Base-by-base conservation (phyloP, 1,139 yeast species). In the Zygotorulaspora mrakii region DNA sequence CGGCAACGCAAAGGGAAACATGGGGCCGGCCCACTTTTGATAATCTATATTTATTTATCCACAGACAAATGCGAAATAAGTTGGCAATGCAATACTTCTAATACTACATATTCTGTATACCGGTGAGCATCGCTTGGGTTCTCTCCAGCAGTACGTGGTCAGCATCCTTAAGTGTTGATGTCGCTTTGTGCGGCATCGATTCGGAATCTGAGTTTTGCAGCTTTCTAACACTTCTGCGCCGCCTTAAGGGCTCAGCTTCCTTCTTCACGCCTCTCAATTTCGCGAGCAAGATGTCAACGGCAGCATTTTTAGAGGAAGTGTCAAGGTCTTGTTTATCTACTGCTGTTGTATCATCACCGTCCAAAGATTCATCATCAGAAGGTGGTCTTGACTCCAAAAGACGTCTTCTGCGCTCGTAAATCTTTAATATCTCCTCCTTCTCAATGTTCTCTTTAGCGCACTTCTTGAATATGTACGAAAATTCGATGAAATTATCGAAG, bases 391-490 rank as follows among this genome's bases (percentile, higher is more conserved):
- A 65, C 50, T 81, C 85, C 33, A 80, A 66, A 53, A 80, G 63
- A 50, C 71, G 74, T 67, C 82, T 82, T 41, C 96, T 65, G 43
- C 69, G 60, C 55, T 86, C 91, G 57, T 85, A 84, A 17, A 85
- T 69, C 43, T 87, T 72, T 37, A 78, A 70, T 53, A 87, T 94
- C 54, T 84, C 94, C 63, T 91, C 97, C 17, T 80, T 73, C 47
- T 77, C 77, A 28, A 82, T 61, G 54, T 89, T 91, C 45, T 88
- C 96, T 21, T 67, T 67, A 50, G 85, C 84, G 4, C 84, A 94
- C 52, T 78, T 77, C 58, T 77, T 82, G 66, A 82, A 91, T 53
- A 85, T 89, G 32, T 68, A 68, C 11, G 83, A 73, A 62, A 91
- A 91, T 42, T 76, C 74, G 3, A 87, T 67, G 58, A 91, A 83